Evolutionary conservation across 148 eudicot species (phyloP).

Genomic region (Pouteria glomerata): DNA sequence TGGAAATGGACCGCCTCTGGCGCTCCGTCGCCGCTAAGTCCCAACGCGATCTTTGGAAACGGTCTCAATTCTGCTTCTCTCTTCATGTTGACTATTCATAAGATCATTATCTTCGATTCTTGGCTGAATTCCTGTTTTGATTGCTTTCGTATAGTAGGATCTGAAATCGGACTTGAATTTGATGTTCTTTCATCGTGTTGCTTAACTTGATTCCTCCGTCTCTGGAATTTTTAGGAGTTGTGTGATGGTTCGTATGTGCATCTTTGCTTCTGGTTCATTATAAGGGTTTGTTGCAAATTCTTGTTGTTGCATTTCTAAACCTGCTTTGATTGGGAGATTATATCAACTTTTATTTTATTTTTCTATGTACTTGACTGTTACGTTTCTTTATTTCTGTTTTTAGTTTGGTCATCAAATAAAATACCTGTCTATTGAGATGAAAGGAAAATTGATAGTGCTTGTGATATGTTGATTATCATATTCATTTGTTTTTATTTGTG

Average conservation of each 20-base stretch:
- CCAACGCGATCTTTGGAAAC: conserved; percentile 92
- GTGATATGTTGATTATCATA: no score
- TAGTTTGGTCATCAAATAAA: no score
- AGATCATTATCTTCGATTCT: not conserved
- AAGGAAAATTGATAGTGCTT: no score
- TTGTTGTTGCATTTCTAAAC: no score
- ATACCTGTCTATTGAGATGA: no score
- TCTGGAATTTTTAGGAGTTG: not conserved
- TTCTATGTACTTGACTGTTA: no score
- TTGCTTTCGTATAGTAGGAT: not conserved
- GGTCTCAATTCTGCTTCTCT: conserved; percentile 27
- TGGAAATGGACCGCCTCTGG: conserved; percentile 82
- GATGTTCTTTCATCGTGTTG: not conserved
- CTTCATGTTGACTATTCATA: not conserved
- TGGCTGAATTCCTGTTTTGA: no score
- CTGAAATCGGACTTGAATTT: not conserved
- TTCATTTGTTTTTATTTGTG: no score
- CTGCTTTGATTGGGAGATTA: no score
- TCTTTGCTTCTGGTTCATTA: not conserved
- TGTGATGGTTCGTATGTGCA: not conserved
- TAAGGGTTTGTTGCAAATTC: not conserved
- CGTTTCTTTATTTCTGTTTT: no score
- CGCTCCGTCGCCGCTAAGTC: conserved; percentile 67
- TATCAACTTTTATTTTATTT: no score
- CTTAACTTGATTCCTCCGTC: no score